Evolutionary conservation across 768 basidiomycete species (phyloP).

Genomic region (Lactarius akahatsu): DNA sequence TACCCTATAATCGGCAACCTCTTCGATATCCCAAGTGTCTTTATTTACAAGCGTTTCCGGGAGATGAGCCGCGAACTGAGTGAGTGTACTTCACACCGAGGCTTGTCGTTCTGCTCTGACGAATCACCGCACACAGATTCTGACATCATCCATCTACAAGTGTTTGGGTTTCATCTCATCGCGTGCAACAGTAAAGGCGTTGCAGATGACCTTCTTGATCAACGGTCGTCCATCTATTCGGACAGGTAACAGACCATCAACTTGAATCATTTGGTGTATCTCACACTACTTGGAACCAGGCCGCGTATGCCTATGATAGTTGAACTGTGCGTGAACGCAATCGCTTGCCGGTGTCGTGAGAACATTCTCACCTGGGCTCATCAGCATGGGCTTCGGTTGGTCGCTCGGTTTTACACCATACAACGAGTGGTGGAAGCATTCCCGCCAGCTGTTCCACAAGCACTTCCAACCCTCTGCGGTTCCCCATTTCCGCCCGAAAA

Average conservation of each 20-base stretch:
- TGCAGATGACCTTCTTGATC: slow-evolving; percentile 41
- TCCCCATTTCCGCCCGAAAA: slow-evolving; percentile 35
- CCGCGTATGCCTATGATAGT: slow-evolving; percentile 29
- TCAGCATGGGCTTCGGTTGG: slow-evolving; percentile 29
- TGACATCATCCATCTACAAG: slow-evolving; percentile 34
- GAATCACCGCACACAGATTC: slow-evolving; percentile 28
- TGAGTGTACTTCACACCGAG: background rate
- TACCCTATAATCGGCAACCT: slow-evolving; percentile 32
- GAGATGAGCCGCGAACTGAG: slow-evolving; percentile 27
- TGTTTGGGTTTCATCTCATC: slow-evolving; percentile 34
- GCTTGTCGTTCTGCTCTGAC: background rate
- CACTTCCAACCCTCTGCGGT: slow-evolving; percentile 31
- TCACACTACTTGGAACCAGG: slow-evolving; percentile 2
- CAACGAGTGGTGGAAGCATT: slow-evolving; percentile 38
- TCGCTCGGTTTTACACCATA: slow-evolving; percentile 35
- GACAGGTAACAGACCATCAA: slow-evolving; percentile 25
- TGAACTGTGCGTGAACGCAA: slow-evolving; percentile 20
- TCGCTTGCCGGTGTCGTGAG: background rate
- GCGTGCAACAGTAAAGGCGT: slow-evolving; percentile 39
- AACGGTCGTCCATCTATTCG: slow-evolving; percentile 42
- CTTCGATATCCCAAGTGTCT: slow-evolving; percentile 29
- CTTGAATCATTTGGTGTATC: background rate
- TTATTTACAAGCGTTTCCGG: slow-evolving; percentile 29
- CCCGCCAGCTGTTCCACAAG: slow-evolving; percentile 36
- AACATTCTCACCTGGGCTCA: background rate